phyloP scores from a whole-genome alignment of 495 filamentous ascomycete species.

The Podospora comata region DNA sequence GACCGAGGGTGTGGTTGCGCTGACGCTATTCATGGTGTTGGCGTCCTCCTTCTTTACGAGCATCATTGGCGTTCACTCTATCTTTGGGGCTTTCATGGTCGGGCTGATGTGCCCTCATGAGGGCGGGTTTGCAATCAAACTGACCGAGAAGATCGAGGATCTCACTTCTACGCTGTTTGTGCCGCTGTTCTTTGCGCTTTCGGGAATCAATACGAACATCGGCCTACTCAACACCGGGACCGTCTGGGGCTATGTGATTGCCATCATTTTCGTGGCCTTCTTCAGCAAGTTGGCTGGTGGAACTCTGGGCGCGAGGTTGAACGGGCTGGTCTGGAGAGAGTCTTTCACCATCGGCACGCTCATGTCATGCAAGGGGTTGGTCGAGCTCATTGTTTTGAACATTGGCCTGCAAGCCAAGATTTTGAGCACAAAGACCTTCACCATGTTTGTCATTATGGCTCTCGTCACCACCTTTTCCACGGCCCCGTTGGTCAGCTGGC shows the following conservation, averaged over 20 bases:
- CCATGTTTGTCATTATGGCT: slow-evolving; percentile 95
- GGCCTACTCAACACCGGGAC: slow-evolving; percentile 75
- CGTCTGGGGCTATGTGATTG: slow-evolving; percentile 87
- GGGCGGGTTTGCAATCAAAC: slow-evolving; percentile 83
- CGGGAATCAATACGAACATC: slow-evolving; percentile 84
- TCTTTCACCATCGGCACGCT: slow-evolving; percentile 82
- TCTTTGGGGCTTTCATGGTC: slow-evolving; percentile 81
- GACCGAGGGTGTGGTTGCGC: slow-evolving; percentile 71
- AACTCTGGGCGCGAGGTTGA: slow-evolving; percentile 67
- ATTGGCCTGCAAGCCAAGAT: slow-evolving; percentile 90
- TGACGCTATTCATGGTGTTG: slow-evolving; percentile 76
- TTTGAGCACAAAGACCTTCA: slow-evolving; percentile 78
- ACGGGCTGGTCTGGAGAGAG: slow-evolving; percentile 84
- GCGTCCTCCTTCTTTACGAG: slow-evolving; percentile 81
- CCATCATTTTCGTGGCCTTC: slow-evolving; percentile 79
- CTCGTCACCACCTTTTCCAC: slow-evolving; percentile 86
- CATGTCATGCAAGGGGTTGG: slow-evolving; percentile 95
- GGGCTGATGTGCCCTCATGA: slow-evolving; percentile 89
- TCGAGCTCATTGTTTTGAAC: slow-evolving; percentile 93
- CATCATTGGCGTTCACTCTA: slow-evolving; percentile 79
- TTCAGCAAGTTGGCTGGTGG: slow-evolving; percentile 78
- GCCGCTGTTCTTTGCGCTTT: slow-evolving; percentile 89
- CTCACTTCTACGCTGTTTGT: slow-evolving; percentile 76
- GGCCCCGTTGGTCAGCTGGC: slow-evolving; percentile 66
- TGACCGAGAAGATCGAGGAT: slow-evolving; percentile 93